Evolutionary conservation across 164 flowering plant species (phyloP), one percentile per base, ranked within the genome.

Genomic region (Dillenia suffruticosa): DNA sequence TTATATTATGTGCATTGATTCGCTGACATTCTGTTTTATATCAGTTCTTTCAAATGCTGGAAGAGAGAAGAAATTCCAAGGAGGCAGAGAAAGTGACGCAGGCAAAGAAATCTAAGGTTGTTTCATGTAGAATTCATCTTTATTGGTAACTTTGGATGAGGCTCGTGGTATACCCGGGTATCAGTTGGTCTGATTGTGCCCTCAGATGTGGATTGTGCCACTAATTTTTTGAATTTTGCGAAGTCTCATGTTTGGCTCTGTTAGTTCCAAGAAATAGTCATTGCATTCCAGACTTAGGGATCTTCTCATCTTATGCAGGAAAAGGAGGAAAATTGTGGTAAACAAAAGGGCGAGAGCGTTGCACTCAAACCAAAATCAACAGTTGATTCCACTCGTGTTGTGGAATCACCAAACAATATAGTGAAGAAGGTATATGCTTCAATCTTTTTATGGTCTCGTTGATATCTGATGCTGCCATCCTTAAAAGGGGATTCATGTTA

Each of bases 21-120:
- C 6, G 40, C 40, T 32, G 40, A 32, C 40, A 32, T 32, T 32
- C 40, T 4, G 40, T 32, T 5, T 5, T 51, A 15, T 72, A 48
- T 44, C 75, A 80, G 81, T 85, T 81, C 69, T 84, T 73, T 65
- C 72, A 78, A 81, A 89, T 70, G 79, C 76, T 87, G 45, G 94
- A 87, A 64, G 83, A 84, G 71, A 82, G 77, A 59, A 64, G 43
- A 44, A 85, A 76, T 54, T 66, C 75, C 11, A 71, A 74, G 62
- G 87, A 74, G 68, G 72, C 76, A 62, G 77, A 73, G 54, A 77
- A 80, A 57, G 61, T 46, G 55, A 78, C 68, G 58, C 57, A 57
- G 60, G 76, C 72, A 54, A 64, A 63, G 51, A 79, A 73, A 67
- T 43, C 69, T n/a, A 81, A 83, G 92, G 90, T 82, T 43, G 13